These are phyloP conservation scores for Mucor plumbeus DNA, from an alignment of 371 early-diverging fungal species.

Conservation along the genomic window DNA sequence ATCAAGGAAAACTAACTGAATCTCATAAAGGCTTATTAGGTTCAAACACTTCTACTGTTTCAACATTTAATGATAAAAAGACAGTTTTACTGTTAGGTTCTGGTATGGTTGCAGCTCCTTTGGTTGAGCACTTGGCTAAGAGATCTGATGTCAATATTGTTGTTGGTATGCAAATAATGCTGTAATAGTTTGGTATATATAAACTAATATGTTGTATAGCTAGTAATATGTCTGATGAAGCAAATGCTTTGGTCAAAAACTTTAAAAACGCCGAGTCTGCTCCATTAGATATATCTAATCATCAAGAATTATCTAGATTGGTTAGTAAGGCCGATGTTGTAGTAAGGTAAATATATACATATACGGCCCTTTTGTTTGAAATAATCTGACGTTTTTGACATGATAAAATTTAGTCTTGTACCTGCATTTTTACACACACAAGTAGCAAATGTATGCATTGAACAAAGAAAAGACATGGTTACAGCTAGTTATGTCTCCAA, in stretches of 20 bases:
- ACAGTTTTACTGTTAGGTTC: slow-evolving; percentile 87
- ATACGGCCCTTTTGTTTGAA: background rate
- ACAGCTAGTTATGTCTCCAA: slow-evolving; percentile 96
- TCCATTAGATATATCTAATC: slow-evolving; percentile 57
- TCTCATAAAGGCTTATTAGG: slow-evolving; percentile 58
- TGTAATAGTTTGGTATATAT: no score
- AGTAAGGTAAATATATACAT: slow-evolving; percentile 65
- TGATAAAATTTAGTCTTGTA: slow-evolving; percentile 66
- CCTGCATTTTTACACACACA: slow-evolving; percentile 93
- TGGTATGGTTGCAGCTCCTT: slow-evolving; percentile 93
- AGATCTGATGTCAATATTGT: slow-evolving; percentile 72
- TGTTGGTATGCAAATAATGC: slow-evolving; percentile 58
- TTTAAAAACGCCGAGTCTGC: slow-evolving; percentile 58
- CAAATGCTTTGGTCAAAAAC: slow-evolving; percentile 68
- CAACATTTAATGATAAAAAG: slow-evolving; percentile 36
- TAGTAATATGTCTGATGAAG: slow-evolving; percentile 76
- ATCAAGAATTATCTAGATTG: slow-evolving; percentile 58
- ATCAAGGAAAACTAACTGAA: slow-evolving; percentile 66
- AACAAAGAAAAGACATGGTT: slow-evolving; percentile 91
- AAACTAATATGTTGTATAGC: slow-evolving; percentile 49
- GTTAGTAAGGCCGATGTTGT: slow-evolving; percentile 86
- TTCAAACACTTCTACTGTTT: slow-evolving; percentile 24
- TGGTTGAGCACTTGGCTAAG: slow-evolving; percentile 80
- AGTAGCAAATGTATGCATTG: slow-evolving; percentile 83
- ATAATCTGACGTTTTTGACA: background rate